A percentile compares a stretch with the other conserved stretches of the same genome.
phyloP scores from a whole-genome alignment of 2,329 filamentous ascomycete genomes.

The Samsoniella hepiali region DNA sequence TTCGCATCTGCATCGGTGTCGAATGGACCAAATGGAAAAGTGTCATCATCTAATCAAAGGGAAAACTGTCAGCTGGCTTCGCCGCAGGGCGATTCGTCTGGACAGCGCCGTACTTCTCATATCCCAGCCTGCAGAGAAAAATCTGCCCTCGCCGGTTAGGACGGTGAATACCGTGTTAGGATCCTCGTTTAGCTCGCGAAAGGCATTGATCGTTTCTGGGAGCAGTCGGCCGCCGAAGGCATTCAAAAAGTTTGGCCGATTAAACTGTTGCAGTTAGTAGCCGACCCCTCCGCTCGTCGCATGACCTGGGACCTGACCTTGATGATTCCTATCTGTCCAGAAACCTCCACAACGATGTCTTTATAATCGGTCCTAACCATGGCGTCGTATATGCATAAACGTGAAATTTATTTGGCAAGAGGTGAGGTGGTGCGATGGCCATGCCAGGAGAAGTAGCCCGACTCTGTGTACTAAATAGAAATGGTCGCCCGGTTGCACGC shows the following conservation, averaged over 20 bases:
- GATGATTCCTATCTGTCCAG: constrained; percentile 3
- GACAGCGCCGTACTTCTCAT: background rate
- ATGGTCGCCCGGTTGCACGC: background rate
- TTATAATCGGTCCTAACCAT: constrained; percentile 5
- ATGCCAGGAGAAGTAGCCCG: background rate
- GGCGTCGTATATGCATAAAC: background rate
- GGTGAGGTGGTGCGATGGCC: background rate
- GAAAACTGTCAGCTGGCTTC: background rate
- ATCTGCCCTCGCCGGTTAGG: constrained; percentile 11
- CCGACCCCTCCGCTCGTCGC: background rate
- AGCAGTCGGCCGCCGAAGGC: constrained; percentile 9
- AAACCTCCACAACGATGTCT: constrained; percentile 2
- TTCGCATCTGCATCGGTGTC: constrained; percentile 4
- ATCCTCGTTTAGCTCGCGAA: constrained; percentile 15
- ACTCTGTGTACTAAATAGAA: background rate
- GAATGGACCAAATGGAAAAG: background rate
- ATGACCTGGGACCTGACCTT: background rate
- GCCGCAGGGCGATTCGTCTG: background rate
- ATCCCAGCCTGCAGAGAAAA: constrained; percentile 16
- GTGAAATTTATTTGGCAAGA: background rate
- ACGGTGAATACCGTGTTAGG: constrained; percentile 18
- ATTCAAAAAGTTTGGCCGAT: constrained; percentile 13
- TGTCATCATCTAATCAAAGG: background rate
- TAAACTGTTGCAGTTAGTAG: constrained; percentile 2
- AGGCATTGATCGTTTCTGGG: constrained; percentile 12